phyloP scores from a whole-genome alignment of 225 moss, liverwort and hornwort species.

The Marchantia paleacea region DNA sequence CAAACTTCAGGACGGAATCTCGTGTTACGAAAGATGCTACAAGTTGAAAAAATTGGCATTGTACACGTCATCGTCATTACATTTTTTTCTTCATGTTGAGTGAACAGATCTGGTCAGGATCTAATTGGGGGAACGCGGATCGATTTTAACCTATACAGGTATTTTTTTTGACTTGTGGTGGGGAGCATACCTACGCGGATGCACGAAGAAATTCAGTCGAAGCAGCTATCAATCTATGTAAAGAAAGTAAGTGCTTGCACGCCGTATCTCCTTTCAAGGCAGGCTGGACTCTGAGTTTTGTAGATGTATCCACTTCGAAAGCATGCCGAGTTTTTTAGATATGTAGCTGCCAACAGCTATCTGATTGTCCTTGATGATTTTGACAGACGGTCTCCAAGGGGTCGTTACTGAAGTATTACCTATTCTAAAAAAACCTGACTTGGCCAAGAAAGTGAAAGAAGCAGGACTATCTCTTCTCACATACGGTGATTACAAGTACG shows the following conservation, averaged over 20 bases:
- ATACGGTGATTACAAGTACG: slow-evolving; percentile 79
- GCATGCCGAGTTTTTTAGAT: not conserved
- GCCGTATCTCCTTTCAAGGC: too few relatives aligned
- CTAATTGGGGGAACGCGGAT: not conserved
- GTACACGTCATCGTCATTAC: too few relatives aligned
- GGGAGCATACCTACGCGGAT: slow-evolving; percentile 32
- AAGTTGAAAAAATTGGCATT: too few relatives aligned
- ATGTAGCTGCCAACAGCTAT: not conserved
- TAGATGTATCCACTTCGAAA: not conserved
- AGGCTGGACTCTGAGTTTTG: not conserved
- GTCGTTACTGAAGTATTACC: slow-evolving; percentile 70
- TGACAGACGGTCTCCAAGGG: slow-evolving; percentile 67
- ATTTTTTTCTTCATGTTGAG: too few relatives aligned
- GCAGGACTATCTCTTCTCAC: slow-evolving; percentile 54
- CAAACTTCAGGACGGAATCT: too few relatives aligned
- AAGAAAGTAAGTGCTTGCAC: slow-evolving; percentile 36
- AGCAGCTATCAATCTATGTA: slow-evolving; percentile 65
- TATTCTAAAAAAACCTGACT: slow-evolving; percentile 47
- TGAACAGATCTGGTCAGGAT: too few relatives aligned
- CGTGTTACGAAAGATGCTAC: too few relatives aligned
- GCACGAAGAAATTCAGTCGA: slow-evolving; percentile 68
- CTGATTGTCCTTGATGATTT: not conserved
- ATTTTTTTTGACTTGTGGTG: slow-evolving; percentile 63
- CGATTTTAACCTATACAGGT: slow-evolving; percentile 36
- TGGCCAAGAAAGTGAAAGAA: slow-evolving; percentile 50